A percentile compares a stretch with the other conserved stretches of the same genome.
These are phyloP conservation scores for Salvia splendens DNA, from an alignment of 257 asterid genomes.

Conservation along the genomic window DNA sequence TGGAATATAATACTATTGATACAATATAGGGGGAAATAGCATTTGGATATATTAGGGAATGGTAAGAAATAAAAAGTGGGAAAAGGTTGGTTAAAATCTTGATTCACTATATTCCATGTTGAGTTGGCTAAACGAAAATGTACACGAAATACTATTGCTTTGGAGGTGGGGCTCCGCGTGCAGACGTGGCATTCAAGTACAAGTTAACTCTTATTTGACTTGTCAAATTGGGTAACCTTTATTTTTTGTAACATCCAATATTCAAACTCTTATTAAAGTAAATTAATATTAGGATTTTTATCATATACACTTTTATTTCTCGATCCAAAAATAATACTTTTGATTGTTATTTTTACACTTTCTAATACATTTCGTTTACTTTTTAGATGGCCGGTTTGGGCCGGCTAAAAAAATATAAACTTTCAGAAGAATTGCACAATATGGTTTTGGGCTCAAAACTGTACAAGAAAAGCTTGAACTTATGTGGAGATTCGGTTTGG, in stretches of 20 bases:
- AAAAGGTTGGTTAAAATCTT: not conserved
- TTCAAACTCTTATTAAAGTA: too few species aligned
- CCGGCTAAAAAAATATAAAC: too few species aligned
- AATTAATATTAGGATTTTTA: not conserved
- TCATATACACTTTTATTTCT: not conserved
- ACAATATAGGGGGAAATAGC: not conserved
- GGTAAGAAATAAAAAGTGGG: not conserved
- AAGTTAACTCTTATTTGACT: constrained; percentile 27
- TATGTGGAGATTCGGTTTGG: too few species aligned
- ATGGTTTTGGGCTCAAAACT: too few species aligned
- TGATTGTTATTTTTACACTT: too few species aligned
- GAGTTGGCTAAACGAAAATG: constrained; percentile 12
- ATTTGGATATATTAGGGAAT: not conserved
- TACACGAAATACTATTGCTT: constrained; percentile 29
- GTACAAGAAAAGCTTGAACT: too few species aligned
- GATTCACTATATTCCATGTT: not conserved
- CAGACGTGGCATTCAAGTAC: constrained; percentile 24
- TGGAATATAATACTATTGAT: not conserved
- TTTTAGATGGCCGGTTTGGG: too few species aligned
- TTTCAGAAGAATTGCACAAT: too few species aligned
- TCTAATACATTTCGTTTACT: too few species aligned
- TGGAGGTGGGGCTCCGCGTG: constrained; percentile 13
- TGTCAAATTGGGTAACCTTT: constrained; percentile 22
- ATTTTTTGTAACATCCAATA: not conserved
- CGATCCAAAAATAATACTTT: too few species aligned